Percentiles rank a stretch among this genome's conserved stretches.
phyloP scores from a whole-genome alignment of 805 yeast species.

The Wickerhamomyces bisporus region DNA sequence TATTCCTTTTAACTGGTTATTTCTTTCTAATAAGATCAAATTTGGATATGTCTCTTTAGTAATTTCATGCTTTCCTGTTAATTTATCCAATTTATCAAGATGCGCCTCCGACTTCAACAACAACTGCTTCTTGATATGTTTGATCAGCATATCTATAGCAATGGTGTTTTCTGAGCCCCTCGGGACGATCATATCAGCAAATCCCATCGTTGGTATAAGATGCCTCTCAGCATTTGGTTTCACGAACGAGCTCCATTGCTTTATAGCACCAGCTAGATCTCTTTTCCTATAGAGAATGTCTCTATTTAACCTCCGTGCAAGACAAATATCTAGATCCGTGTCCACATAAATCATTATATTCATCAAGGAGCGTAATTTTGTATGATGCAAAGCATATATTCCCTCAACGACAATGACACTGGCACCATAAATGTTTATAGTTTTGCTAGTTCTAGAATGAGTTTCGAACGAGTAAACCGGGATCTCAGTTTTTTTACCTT shows the following conservation, averaged over 20 bases:
- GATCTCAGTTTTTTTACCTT: conserved; percentile 62
- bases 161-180: conserved; percentile 77
- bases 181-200: conserved; percentile 88
- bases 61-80: conserved; percentile 40
- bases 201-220: conserved; percentile 69
- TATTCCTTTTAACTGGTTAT: conserved; percentile 68
- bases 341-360: conserved; percentile 88
- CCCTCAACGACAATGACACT: conserved; percentile 93
- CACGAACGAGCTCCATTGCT: conserved; percentile 88
- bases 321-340: conserved; percentile 88
- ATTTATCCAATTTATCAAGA: conserved; percentile 50
- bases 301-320: conserved; percentile 81
- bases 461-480: conserved; percentile 65
- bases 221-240: conserved; percentile 83
- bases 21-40: conserved; percentile 29
- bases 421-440: conserved; percentile 84
- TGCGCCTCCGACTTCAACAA: conserved; percentile 62
- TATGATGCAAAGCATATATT: conserved; percentile 73
- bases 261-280: conserved; percentile 73
- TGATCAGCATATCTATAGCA: conserved; percentile 75
- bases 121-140: conserved; percentile 73
- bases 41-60: conserved; percentile 14
- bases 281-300: conserved; percentile 86
- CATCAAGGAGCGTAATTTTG: conserved; percentile 65
- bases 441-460: conserved; percentile 55